phyloP scores from a whole-genome alignment of 345 rosid species.

The Lepidium aucheri region DNA sequence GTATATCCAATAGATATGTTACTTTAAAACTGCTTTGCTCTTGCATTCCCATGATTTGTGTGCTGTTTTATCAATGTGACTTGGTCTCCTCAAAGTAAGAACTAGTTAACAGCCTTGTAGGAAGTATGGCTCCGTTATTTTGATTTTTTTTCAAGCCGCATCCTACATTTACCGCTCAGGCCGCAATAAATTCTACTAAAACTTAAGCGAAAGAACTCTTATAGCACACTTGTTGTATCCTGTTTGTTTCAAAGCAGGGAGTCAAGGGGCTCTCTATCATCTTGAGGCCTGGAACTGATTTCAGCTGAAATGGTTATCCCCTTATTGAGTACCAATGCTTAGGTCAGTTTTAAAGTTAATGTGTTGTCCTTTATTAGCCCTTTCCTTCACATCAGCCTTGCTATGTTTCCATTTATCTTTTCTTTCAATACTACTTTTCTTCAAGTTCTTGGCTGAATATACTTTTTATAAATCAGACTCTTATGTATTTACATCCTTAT shows the following conservation, averaged over 20 bases:
- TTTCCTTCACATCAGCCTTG: slow-evolving; percentile 47
- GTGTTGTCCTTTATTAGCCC: slow-evolving; percentile 48
- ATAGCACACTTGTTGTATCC: slow-evolving; percentile 76
- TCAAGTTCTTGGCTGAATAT: slow-evolving; percentile 33
- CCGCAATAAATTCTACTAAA: slow-evolving; percentile 36
- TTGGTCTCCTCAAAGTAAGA: not conserved
- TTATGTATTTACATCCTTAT: slow-evolving; percentile 15
- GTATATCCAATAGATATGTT: not conserved
- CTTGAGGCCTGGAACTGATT: slow-evolving; percentile 97
- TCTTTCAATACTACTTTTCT: slow-evolving; percentile 28
- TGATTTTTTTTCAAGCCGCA: slow-evolving; percentile 36
- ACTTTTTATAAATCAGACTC: slow-evolving; percentile 7
- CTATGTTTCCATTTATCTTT: slow-evolving; percentile 42
- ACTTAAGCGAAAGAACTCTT: slow-evolving; percentile 44
- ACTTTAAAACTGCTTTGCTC: not conserved
- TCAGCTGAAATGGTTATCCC: slow-evolving; percentile 82
- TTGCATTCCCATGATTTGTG: slow-evolving; percentile 1
- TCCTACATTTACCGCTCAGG: slow-evolving; percentile 46
- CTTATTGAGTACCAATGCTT: slow-evolving; percentile 60
- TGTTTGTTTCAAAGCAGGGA: slow-evolving; percentile 93
- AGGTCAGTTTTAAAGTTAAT: slow-evolving; percentile 86
- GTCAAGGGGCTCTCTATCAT: slow-evolving; percentile 83
- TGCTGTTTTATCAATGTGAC: not conserved
- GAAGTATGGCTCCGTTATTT: slow-evolving; percentile 1
- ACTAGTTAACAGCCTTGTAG: not conserved